Base-by-base conservation (phyloP, 1,284 basidiomycete species). In the Porodaedalea pini region DNA sequence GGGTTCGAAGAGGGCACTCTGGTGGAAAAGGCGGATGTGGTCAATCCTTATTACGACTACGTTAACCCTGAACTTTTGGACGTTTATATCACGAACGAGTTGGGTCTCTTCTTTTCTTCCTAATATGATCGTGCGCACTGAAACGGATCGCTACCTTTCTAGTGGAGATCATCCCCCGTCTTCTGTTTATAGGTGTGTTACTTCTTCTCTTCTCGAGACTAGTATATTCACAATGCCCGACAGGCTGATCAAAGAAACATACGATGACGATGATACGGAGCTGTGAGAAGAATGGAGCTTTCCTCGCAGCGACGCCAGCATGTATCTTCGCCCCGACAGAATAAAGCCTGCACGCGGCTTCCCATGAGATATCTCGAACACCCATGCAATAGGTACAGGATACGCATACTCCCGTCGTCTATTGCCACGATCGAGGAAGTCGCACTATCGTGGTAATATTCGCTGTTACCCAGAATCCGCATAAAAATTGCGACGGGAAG, bases 51-150 rank as follows among this genome's bases (percentile, higher is more conserved):
- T 67, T 98, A 92, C 70, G 96, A 99, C 71, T 96, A 97, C 71
- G 90, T 99, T 43, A 81, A 85, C 45, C 94, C 95, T 10, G 92
- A 97, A 68, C 73, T 97, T 61, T 83, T 99, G 54, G 90, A 95
- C 69, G 88, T 94, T 17, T 96, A 94, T 69, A 93, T 98, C 66
- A 98, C 95, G 8, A 99, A 99, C 66, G 91, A 95, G 93, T 94
- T 50, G 69, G 77, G 92, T 84, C 1, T 4, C 57, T 54, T 55
- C 44, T 23, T 19, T 25, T 51, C 45, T 40, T 60, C 36, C 31
- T 47, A 31, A 37, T 58, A 52, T 47, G 41, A 21, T 43, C 23
- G 48, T 48, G 59, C 43, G 58, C 8, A 50, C 47, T 62, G 25
- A 53, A 19, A 19, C 25, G 11, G 23, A 37, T 50, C 21, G 15